Percentiles rank a stretch among this genome's conserved stretches.
phyloP scores from a whole-genome alignment of 139 green algal species.

The Chlamydomonas eustigma region DNA sequence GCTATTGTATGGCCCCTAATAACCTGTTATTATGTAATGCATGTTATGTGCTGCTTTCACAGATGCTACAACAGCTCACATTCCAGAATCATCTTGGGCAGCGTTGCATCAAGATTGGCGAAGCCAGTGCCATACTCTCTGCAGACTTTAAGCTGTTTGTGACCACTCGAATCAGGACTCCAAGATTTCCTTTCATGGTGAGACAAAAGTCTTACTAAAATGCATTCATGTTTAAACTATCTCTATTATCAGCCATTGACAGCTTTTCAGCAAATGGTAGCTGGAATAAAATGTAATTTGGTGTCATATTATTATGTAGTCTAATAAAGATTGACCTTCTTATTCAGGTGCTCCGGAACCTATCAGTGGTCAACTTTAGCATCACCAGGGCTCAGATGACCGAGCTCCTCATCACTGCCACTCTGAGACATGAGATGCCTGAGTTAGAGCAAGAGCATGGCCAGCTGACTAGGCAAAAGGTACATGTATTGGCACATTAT shows the following conservation, averaged over 20 bases:
- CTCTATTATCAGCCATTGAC: too few species aligned
- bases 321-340: too few species aligned
- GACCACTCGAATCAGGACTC: slow-evolving; percentile 22
- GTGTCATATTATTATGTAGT: too few species aligned
- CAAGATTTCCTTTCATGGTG: slow-evolving; percentile 19
- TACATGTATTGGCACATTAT: not conserved
- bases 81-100: not conserved
- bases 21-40: too few species aligned
- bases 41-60: too few species aligned
- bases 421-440: slow-evolving; percentile 59
- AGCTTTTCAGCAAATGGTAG: too few species aligned
- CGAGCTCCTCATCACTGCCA: slow-evolving; percentile 52
- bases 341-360: slow-evolving; percentile 23
- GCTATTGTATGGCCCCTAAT: too few species aligned
- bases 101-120: slow-evolving; percentile 24
- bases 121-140: slow-evolving; percentile 5
- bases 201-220: too few species aligned
- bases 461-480: slow-evolving; percentile 19
- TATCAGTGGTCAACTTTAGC: slow-evolving; percentile 36
- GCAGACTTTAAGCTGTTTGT: slow-evolving; percentile 32
- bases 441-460: slow-evolving; percentile 61
- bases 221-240: too few species aligned
- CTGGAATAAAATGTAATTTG: too few species aligned
- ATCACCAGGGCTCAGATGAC: slow-evolving; percentile 34
- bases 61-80: not conserved